Evolutionary conservation across 768 basidiomycete genomes (phyloP).

Genomic region (Hygrophoropsis aurantiaca): DNA sequence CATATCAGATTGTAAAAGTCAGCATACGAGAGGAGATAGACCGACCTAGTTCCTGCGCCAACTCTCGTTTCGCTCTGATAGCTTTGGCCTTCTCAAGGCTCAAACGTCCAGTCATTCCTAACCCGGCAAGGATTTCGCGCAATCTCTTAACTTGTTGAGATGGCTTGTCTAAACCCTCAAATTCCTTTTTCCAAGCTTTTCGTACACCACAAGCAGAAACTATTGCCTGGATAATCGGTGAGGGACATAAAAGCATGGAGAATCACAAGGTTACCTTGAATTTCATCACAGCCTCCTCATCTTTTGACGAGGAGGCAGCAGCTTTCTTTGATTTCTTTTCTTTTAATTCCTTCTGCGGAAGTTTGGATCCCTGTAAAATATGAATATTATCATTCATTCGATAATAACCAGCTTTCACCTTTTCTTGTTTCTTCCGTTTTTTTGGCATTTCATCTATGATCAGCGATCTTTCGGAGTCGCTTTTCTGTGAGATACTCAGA

Average conservation of each 20-base stretch:
- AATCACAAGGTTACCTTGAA: slow-evolving; percentile 58
- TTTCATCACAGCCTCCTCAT: slow-evolving; percentile 73
- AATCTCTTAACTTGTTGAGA: slow-evolving; percentile 66
- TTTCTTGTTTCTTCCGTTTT: slow-evolving; percentile 43
- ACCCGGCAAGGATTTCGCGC: slow-evolving; percentile 59
- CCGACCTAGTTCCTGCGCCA: slow-evolving; percentile 77
- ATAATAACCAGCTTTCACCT: slow-evolving; percentile 19
- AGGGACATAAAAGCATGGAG: neutral
- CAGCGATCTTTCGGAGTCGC: slow-evolving; percentile 61
- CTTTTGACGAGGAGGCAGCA: slow-evolving; percentile 41
- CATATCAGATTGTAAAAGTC: neutral
- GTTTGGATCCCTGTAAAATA: slow-evolving; percentile 18
- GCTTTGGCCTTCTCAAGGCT: slow-evolving; percentile 80
- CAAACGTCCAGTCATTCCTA: slow-evolving; percentile 80
- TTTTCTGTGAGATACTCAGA: slow-evolving; percentile 33
- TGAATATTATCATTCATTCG: neutral
- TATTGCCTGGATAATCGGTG: slow-evolving; percentile 44
- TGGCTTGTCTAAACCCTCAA: slow-evolving; percentile 55
- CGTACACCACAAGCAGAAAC: slow-evolving; percentile 76
- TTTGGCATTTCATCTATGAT: slow-evolving; percentile 57
- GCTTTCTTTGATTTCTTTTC: slow-evolving; percentile 33
- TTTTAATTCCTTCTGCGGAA: slow-evolving; percentile 28
- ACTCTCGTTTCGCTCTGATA: slow-evolving; percentile 71
- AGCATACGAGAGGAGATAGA: slow-evolving; percentile 11
- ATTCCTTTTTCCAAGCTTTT: slow-evolving; percentile 75